Base-by-base conservation (phyloP, 2,329 filamentous ascomycete species). In the Dothideomycetes sp. region DNA sequence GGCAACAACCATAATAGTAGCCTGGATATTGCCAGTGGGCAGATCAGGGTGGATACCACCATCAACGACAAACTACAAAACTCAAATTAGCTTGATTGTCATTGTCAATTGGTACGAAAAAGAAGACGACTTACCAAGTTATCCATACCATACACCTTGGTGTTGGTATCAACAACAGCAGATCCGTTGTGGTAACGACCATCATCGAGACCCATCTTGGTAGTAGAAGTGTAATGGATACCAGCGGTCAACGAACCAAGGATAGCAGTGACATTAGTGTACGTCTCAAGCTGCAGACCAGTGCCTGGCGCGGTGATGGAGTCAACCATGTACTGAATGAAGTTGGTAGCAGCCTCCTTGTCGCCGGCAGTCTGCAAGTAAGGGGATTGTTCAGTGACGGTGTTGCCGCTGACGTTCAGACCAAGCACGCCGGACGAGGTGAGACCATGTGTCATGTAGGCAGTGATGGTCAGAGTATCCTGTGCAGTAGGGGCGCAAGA, bases 41-140 rank as follows among this genome's bases (percentile, higher is more conserved):
- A 81, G 70, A 46, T 79, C 78, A 0, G 78, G 77, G 60, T 80
- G 78, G 52, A 82, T 77, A 44, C 69, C 71, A 0, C 72, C 77
- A 48, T 81, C 77, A 3, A 81, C 72, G 15, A 55, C 42, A 45
- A 52, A 58, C n/a, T n/a, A n/a, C n/a, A n/a, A n/a, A n/a, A n/a
- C n/a, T n/a, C n/a, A n/a, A n/a, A n/a, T n/a, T n/a, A n/a, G n/a
- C n/a, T n/a, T n/a, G n/a, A n/a, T n/a, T n/a, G n/a, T n/a, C n/a
- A n/a, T n/a, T n/a, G n/a, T n/a, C n/a, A n/a, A n/a, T n/a, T n/a
- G n/a, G n/a, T n/a, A n/a, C n/a, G n/a, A n/a, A n/a, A n/a, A n/a
- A n/a, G n/a, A n/a, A n/a, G n/a, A n/a, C n/a, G n/a, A n/a, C n/a
- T n/a, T n/a, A n/a, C n/a, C n/a, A 53, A 36, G 27, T 55, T 53